Evolutionary conservation across 208 protist genomes (phyloP).

Genomic region (Crithidia bombi): DNA sequence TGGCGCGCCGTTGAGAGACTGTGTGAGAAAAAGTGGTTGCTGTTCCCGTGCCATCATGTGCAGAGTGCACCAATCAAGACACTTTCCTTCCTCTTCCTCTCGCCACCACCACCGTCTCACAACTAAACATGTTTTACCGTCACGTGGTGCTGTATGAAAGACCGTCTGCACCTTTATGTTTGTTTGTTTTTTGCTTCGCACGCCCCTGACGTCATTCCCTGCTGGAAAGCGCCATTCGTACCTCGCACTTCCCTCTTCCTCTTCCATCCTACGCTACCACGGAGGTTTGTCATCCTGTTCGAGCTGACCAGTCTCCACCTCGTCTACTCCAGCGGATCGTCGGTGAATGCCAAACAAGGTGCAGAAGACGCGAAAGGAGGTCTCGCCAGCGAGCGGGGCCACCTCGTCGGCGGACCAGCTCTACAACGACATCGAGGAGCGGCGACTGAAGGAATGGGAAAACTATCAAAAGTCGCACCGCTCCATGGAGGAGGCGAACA

Average conservation of each 20-base stretch:
- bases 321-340: too few species aligned
- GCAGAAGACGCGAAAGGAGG: conserved; percentile 23
- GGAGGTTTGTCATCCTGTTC: too few species aligned
- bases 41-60: background rate
- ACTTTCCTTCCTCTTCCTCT: background rate
- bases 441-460: conserved; percentile 87
- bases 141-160: background rate
- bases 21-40: too few species aligned
- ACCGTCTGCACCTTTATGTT: background rate
- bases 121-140: background rate
- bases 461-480: conserved; percentile 87
- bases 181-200: too few species aligned
- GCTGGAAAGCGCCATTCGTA: too few species aligned
- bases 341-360: conserved; percentile 23
- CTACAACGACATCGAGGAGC: conserved; percentile 79
- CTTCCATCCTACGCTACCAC: too few species aligned
- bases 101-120: background rate
- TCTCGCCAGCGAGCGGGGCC: conserved; percentile 5
- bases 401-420: conserved; percentile 33
- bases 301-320: too few species aligned
- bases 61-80: background rate
- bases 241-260: too few species aligned
- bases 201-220: too few species aligned
- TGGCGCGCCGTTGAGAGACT: too few species aligned
- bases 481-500: conserved; percentile 72